Evolutionary conservation across 164 flowering plant species (phyloP), one percentile per base, ranked within the genome.

Genomic region (Magnolia officinalis): DNA sequence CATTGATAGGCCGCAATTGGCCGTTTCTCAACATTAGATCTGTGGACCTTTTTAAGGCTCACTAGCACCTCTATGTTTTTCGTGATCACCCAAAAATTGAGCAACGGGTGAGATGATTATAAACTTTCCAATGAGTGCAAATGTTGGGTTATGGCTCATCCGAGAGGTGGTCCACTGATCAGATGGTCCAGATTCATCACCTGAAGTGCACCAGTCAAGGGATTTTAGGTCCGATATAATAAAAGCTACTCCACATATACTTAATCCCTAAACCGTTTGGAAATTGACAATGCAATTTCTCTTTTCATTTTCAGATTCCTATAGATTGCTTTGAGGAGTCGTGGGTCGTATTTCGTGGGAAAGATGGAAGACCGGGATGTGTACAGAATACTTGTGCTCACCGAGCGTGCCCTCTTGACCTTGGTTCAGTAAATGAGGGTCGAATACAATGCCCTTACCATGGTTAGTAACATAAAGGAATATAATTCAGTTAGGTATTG

Each of bases 381-480:
- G 95, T 96, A 16, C 93, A 82, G 82, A 91, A 96, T 82, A 94
- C 98, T 0, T 96, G 99, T 80, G 99, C 99, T 13, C 99, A 96
- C 80, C 88, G 99, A 83, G 98, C 99, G 66, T 96, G 99, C 80
- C 99, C 99, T 69, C 98, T 96, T 78, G 82, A 96, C 78, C 96
- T 96, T 73, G 99, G 99, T 75, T 88, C 99, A 21, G 90, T 96
- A 31, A 90, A 89, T 71, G 94, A 96, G 82, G 98, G 99, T 21
- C 95, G 98, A 20, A 91, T 96, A 78, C 91, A 89, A 78, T 96
- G 99, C 63, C 99, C 99, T 26, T 96, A 96, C 80, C 99, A 96
- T 85, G 99, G 99, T 92, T 50, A 89, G 94, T 82, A 18, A 51
- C 50, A 29, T 1, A 68, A 68, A 16, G 45, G 24, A 11, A 24